Percentiles rank a stretch among this genome's conserved stretches.
Conservation (phyloP, 1,284 basidiomycete species). For the Phenoliferia sp. region DNA sequence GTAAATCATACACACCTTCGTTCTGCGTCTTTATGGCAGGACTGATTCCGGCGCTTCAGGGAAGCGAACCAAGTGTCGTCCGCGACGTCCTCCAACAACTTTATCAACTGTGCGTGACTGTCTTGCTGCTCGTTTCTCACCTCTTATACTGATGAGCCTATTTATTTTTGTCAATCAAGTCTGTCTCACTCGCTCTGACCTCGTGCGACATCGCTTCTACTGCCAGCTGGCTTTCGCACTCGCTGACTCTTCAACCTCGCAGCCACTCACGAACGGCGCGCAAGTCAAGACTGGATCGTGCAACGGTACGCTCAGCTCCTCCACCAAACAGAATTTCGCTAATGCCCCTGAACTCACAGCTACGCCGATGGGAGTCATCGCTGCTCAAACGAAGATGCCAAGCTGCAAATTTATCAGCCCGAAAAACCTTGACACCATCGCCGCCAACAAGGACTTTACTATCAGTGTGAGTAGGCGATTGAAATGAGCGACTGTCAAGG, state of each 20-base stretch:
- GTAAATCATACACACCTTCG: neutral
- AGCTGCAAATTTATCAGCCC: slow-evolving; percentile 57
- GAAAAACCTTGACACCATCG: slow-evolving; percentile 51
- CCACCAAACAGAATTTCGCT: neutral
- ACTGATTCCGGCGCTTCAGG: neutral
- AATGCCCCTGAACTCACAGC: neutral
- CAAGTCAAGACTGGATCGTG: slow-evolving; percentile 59
- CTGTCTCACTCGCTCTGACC: slow-evolving; percentile 52
- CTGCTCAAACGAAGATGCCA: slow-evolving; percentile 41
- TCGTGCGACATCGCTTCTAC: slow-evolving; percentile 28
- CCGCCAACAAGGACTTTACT: slow-evolving; percentile 55
- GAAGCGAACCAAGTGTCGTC: slow-evolving; percentile 55
- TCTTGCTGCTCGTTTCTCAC: neutral
- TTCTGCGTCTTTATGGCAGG: neutral
- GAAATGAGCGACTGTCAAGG: neutral
- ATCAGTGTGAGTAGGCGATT: slow-evolving; percentile 39
- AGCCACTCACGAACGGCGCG: slow-evolving; percentile 48
- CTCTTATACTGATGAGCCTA: too few relatives aligned
- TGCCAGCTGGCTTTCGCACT: too few relatives aligned
- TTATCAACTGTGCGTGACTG: slow-evolving; percentile 54
- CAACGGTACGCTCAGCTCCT: slow-evolving; percentile 45
- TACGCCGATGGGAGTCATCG: slow-evolving; percentile 50
- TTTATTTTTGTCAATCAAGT: slow-evolving; percentile 56
- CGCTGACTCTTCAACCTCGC: neutral
- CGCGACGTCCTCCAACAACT: slow-evolving; percentile 60